Percentiles rank a stretch among this genome's conserved stretches.
Evolutionary conservation across 2,329 filamentous ascomycete genomes (phyloP).

Genomic region (Raffaelea ambrosiae): DNA sequence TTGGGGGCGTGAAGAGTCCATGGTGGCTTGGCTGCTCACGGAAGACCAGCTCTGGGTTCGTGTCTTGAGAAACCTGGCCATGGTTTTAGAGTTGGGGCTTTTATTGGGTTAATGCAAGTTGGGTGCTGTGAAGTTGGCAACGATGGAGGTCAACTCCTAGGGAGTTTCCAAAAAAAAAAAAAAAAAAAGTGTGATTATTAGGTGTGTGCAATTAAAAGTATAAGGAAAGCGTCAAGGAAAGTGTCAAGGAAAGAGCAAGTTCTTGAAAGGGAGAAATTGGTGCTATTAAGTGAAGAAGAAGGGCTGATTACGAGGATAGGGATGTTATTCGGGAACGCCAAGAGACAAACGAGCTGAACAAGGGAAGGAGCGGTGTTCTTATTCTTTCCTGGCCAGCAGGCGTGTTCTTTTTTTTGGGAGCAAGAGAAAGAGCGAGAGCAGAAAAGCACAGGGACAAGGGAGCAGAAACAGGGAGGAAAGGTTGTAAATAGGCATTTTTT

Average conservation of each 20-base stretch:
- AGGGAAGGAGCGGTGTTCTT: not conserved
- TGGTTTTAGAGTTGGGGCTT: constrained; percentile 6
- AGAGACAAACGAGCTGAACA: not conserved
- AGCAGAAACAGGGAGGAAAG: no score
- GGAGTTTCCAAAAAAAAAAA: no score
- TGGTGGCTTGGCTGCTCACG: constrained; percentile 6
- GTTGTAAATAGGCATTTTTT: no score
- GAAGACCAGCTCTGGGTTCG: constrained; percentile 15
- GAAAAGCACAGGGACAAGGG: not conserved
- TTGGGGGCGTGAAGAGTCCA: constrained; percentile 2
- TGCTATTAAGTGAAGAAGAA: not conserved
- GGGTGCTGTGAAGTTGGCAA: no score
- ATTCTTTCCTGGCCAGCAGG: no score
- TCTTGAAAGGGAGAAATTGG: not conserved
- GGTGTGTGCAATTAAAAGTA: not conserved
- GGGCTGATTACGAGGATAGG: not conserved
- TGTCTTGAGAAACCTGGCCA: constrained; percentile 9
- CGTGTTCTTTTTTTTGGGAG: no score
- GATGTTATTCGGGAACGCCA: not conserved
- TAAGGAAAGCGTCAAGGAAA: not conserved
- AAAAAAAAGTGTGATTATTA: no score
- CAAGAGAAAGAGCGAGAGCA: not conserved
- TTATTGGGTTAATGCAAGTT: no score
- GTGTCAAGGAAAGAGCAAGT: not conserved
- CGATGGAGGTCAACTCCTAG: no score